Conservation (phyloP, 2,329 filamentous ascomycete species). For the Neurospora crassa region DNA sequence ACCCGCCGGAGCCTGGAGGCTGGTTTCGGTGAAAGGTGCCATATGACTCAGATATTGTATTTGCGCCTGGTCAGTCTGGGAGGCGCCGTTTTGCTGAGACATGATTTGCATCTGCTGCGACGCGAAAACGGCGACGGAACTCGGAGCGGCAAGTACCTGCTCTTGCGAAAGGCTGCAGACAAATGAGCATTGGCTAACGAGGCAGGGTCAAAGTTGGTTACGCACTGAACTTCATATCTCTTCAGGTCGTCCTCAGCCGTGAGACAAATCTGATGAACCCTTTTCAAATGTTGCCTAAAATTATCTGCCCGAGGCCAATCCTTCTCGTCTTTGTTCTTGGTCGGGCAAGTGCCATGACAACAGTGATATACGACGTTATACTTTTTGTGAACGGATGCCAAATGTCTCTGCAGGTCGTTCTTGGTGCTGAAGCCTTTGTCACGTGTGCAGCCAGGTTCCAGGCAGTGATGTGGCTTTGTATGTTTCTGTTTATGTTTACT, state of each 20-base stretch:
- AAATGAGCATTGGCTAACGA: neutral
- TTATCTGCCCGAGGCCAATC: slow-evolving; percentile 78
- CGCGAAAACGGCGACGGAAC: neutral
- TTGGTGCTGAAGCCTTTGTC: slow-evolving; percentile 63
- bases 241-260: slow-evolving; percentile 29
- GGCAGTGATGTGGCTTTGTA: slow-evolving; percentile 56
- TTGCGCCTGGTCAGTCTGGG: neutral
- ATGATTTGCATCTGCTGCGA: neutral
- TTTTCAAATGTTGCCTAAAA: slow-evolving; percentile 67
- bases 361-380: slow-evolving; percentile 46
- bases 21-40: neutral
- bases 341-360: slow-evolving; percentile 43
- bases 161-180: neutral
- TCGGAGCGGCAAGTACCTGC: neutral
- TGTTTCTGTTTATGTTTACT: slow-evolving; percentile 73
- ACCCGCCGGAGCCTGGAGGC: neutral
- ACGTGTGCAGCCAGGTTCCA: slow-evolving; percentile 44
- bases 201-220: neutral
- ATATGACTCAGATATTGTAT: neutral
- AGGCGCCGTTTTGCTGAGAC: neutral
- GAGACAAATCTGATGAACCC: slow-evolving; percentile 47
- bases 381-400: slow-evolving; percentile 55
- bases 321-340: slow-evolving; percentile 42
- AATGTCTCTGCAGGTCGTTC: slow-evolving; percentile 77
- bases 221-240: slow-evolving; percentile 24